Evolutionary conservation across 1,284 basidiomycete genomes (phyloP), one percentile per base, ranked within the genome.

Genomic region (Golubevia sp.): DNA sequence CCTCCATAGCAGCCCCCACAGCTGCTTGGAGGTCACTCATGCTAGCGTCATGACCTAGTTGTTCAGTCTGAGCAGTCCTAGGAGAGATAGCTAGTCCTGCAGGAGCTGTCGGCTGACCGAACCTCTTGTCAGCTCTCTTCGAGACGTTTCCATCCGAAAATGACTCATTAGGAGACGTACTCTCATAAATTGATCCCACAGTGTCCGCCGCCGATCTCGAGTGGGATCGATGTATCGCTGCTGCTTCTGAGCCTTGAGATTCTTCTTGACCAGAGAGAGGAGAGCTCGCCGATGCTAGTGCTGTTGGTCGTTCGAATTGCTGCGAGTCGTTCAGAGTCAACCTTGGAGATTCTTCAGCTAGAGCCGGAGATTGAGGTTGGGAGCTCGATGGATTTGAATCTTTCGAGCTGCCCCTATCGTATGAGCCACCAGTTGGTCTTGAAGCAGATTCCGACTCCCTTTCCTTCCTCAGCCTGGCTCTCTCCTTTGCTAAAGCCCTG

Each of bases 11-110:
- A 48, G 57, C 62, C n/a, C 64, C 59, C 15, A 78, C 72, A 1
- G 74, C 73, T 5, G 71, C 68, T 34, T 75, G 71, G 15, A 78
- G 59, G 15, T 76, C 68, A 18, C 70, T 65, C 62, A 77, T 75
- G 44, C 56, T 44, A 13, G 38, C 38, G 11, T 44, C 38, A 44
- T 8, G 38, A 13, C 38, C 38, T 18, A 44, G 18, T 44, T 8
- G 11, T 44, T 44, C 38, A 44, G 38, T 8, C 11, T 44, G 11
- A 44, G 11, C 38, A 44, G 38, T 44, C 18, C 38, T 44, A 8
- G 38, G 38, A 44, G 38, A 44, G 38, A 44, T 18, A 44, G 38
- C 38, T 18, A 44, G 18, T 44, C 38, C 38, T 13, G 38, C 38
- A 44, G 38, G 38, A 8, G 18, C 38, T n/a, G n/a, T n/a, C n/a